phyloP scores from a whole-genome alignment of 768 basidiomycete species.

The Agaricus subrufescens region DNA sequence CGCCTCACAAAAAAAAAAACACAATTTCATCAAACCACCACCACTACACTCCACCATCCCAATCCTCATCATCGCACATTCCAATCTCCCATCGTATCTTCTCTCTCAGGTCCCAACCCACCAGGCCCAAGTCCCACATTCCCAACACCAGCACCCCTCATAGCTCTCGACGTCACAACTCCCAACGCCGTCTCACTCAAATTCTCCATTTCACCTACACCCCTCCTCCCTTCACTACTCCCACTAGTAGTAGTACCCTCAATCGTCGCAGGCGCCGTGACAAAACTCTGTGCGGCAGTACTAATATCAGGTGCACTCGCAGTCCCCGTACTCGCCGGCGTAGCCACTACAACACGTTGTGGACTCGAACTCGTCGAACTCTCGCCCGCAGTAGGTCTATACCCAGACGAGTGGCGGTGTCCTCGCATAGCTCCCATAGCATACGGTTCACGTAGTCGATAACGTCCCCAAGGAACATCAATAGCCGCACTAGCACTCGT shows the following conservation, averaged over 20 bases:
- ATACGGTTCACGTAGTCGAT: slow-evolving; percentile 15
- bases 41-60: background rate
- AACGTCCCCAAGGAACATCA: slow-evolving; percentile 20
- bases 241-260: slow-evolving; percentile 52
- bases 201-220: slow-evolving; percentile 33
- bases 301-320: slow-evolving; percentile 59
- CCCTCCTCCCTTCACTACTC: slow-evolving; percentile 26
- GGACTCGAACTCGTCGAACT: slow-evolving; percentile 6
- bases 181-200: slow-evolving; percentile 28
- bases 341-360: background rate
- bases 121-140: slow-evolving; percentile 1
- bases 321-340: slow-evolving; percentile 14
- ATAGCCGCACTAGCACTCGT: background rate
- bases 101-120: slow-evolving; percentile 6
- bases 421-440: slow-evolving; percentile 19
- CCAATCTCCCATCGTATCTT: slow-evolving; percentile 9
- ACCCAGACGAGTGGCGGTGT: slow-evolving; percentile 13
- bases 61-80: slow-evolving; percentile 1
- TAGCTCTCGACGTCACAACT: slow-evolving; percentile 9
- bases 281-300: slow-evolving; percentile 64
- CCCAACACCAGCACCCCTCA: slow-evolving; percentile 7
- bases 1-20: background rate
- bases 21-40: background rate
- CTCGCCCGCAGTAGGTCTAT: background rate
- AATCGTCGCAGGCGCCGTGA: slow-evolving; percentile 60